Evolutionary conservation across 2,329 filamentous ascomycete genomes (phyloP).

Genomic region (Microcyclospora tardicrescens): DNA sequence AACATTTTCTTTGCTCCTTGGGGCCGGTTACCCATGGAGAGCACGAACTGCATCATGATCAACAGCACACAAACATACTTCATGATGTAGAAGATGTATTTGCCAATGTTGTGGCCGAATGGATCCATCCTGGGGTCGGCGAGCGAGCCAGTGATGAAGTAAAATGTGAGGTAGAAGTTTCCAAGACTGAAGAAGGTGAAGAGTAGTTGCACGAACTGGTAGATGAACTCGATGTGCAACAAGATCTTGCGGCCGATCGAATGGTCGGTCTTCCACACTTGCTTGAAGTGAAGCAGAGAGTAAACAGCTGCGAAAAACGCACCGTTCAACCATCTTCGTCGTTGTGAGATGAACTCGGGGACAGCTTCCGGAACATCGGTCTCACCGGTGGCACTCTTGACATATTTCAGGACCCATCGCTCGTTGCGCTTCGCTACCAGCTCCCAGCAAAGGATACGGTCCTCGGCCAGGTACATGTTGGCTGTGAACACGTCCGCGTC

Average conservation of each 20-base stretch:
- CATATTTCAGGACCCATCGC: slow-evolving; percentile 95
- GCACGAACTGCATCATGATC: slow-evolving; percentile 89
- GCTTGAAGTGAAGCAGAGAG: slow-evolving; percentile 85
- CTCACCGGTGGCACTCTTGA: slow-evolving; percentile 90
- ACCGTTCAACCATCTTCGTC: slow-evolving; percentile 92
- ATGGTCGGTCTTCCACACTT: slow-evolving; percentile 89
- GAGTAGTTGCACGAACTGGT: slow-evolving; percentile 80
- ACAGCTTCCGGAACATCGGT: slow-evolving; percentile 93
- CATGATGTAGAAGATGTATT: slow-evolving; percentile 73
- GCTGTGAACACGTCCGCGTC: slow-evolving; percentile 96
- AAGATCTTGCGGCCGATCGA: slow-evolving; percentile 78
- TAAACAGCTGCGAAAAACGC: slow-evolving; percentile 98
- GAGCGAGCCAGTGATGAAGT: slow-evolving; percentile 88
- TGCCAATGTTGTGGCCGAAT: slow-evolving; percentile 76
- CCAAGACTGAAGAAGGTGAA: slow-evolving; percentile 96
- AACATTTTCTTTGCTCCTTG: slow-evolving; percentile 92
- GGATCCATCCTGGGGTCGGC: slow-evolving; percentile 70
- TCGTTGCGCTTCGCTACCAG: slow-evolving; percentile 89
- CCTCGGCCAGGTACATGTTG: slow-evolving; percentile 88
- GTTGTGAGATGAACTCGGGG: slow-evolving; percentile 93
- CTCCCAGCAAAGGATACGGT: slow-evolving; percentile 88
- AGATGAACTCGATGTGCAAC: slow-evolving; percentile 87
- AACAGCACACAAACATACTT: slow-evolving; percentile 76
- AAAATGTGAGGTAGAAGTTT: slow-evolving; percentile 98
- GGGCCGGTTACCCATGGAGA: slow-evolving; percentile 89